Conservation (phyloP, 2,329 filamentous ascomycete genomes). For the Aspergillus unguis region DNA sequence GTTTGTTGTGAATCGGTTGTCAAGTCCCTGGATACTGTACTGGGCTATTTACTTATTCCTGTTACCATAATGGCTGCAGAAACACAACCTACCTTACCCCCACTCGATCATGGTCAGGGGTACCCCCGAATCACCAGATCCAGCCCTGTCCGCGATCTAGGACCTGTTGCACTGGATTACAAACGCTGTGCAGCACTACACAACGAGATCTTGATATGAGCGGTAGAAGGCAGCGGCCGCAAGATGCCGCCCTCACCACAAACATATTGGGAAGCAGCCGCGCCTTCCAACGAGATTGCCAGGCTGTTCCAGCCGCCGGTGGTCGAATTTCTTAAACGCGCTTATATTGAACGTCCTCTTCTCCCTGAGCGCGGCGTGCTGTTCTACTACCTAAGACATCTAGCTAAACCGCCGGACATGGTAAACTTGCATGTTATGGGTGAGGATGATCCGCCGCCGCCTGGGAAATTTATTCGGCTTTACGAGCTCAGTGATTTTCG, state of each 20-base stretch:
- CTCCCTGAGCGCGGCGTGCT: background rate
- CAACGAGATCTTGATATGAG: constrained; percentile 1
- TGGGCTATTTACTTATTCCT: background rate
- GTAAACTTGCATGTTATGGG: background rate
- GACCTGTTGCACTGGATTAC: constrained; percentile 1
- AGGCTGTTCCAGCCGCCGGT: background rate
- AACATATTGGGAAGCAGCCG: constrained; percentile 1
- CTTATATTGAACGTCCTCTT: background rate
- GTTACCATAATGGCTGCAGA: background rate
- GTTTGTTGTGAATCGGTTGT: background rate
- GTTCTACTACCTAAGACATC: background rate
- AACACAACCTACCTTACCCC: background rate
- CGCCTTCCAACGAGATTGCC: background rate
- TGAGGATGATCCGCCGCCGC: background rate
- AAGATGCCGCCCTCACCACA: background rate
- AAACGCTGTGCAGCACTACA: constrained; percentile 2
- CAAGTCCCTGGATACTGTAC: background rate
- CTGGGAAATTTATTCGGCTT: background rate
- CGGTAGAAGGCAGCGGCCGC: background rate
- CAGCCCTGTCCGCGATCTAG: background rate
- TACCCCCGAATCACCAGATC: background rate
- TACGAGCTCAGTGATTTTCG: background rate
- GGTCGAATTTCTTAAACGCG: constrained; percentile 4
- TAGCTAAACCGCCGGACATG: background rate
- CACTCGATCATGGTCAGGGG: background rate